Conservation (phyloP, 2,329 filamentous ascomycete species). For the Xylaria sp. region DNA sequence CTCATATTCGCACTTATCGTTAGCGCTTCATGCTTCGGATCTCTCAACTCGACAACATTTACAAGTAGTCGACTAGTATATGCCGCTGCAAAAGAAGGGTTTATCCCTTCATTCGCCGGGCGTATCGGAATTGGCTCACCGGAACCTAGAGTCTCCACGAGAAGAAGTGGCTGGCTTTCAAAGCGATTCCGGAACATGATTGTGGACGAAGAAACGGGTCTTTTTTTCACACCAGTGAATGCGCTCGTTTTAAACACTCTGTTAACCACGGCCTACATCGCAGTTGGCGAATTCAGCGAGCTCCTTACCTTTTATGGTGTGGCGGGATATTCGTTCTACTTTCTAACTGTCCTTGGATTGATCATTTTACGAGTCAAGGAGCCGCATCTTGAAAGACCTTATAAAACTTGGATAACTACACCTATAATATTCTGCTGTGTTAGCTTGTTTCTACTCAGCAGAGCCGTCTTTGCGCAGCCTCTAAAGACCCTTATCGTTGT, state of each 20-base stretch:
- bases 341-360: conserved; percentile 90
- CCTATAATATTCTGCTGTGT: conserved; percentile 99
- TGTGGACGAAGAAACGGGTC: conserved; percentile 79
- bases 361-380: conserved; percentile 90
- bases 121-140: conserved; percentile 74
- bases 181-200: conserved; percentile 70
- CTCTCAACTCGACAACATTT: conserved; percentile 93
- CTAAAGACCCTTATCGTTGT: conserved; percentile 89
- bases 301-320: conserved; percentile 97
- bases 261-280: conserved; percentile 80
- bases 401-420: conserved; percentile 95
- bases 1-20: conserved; percentile 89
- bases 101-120: conserved; percentile 85
- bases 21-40: conserved; percentile 90
- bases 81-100: conserved; percentile 93
- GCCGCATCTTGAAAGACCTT: conserved; percentile 87
- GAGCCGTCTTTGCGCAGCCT: conserved; percentile 90
- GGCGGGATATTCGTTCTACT: conserved; percentile 97
- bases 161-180: conserved; percentile 65
- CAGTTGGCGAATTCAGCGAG: conserved; percentile 89
- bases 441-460: conserved; percentile 87
- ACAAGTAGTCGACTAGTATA: conserved; percentile 93
- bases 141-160: conserved; percentile 55
- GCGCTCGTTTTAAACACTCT: conserved; percentile 84
- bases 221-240: conserved; percentile 95